Conservation (phyloP, 495 filamentous ascomycete genomes). For the Hypoxylon perforatum region DNA sequence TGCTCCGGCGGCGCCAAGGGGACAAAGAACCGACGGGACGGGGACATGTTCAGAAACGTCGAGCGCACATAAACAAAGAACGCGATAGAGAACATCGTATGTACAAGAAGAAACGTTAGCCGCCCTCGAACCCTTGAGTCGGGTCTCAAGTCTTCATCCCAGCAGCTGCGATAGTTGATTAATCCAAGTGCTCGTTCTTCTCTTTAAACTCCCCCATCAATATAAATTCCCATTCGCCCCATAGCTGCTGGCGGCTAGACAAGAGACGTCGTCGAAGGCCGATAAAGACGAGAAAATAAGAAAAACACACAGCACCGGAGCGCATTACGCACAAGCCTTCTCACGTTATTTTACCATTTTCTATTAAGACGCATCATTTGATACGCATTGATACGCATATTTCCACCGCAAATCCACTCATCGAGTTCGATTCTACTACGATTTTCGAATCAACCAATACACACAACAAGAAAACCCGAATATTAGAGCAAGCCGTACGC, state of each 20-base stretch:
- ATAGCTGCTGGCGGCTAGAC: slow-evolving; percentile 50
- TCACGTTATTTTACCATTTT: slow-evolving; percentile 15
- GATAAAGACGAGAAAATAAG: slow-evolving; percentile 9
- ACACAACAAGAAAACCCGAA: background rate
- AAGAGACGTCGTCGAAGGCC: slow-evolving; percentile 38
- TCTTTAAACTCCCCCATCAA: slow-evolving; percentile 28
- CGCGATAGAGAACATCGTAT: slow-evolving; percentile 20
- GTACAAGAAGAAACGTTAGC: slow-evolving; percentile 47
- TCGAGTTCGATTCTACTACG: background rate
- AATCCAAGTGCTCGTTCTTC: slow-evolving; percentile 43
- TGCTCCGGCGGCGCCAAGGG: slow-evolving; percentile 30
- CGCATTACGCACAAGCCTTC: slow-evolving; percentile 14
- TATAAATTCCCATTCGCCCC: slow-evolving; percentile 33
- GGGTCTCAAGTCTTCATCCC: slow-evolving; percentile 28
- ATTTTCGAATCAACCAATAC: background rate
- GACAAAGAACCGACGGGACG: slow-evolving; percentile 38
- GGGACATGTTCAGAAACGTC: slow-evolving; percentile 35
- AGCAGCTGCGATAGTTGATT: slow-evolving; percentile 40
- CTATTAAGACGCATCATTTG: background rate
- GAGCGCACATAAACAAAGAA: slow-evolving; percentile 42
- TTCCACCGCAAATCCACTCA: background rate
- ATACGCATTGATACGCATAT: background rate
- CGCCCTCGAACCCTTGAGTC: slow-evolving; percentile 34
- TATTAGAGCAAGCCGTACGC: no score
- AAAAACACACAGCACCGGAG: slow-evolving; percentile 3